Evolutionary conservation across 1,284 basidiomycete genomes (phyloP), one percentile per base, ranked within the genome.

Genomic region (Trichosporon sp.): DNA sequence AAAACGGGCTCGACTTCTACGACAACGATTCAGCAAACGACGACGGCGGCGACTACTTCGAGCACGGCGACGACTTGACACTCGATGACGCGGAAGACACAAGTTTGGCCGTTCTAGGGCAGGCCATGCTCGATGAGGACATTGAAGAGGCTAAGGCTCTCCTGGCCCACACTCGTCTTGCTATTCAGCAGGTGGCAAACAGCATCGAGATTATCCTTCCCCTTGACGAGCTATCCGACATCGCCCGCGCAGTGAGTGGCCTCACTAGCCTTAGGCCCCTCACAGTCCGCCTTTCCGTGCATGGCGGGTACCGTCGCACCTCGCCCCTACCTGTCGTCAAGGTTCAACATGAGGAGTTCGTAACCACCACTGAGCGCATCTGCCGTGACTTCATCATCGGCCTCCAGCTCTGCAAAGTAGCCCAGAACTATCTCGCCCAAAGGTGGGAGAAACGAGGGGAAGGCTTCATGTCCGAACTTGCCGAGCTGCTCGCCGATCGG

Each of bases 401-500:
- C 16, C 43, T 46, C 4, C 43, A 46, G 16, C 43, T 46, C 43
- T 46, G 10, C 43, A 46, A 46, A 11, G 43, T 46, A 14, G 43
- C 43, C 2, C 19, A 19, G 4, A 21, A 12, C 12, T 72, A 59
- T 35, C 16, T 70, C n/a, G n/a, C 2, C 11, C 12, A 37, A 1
- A 61, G 59, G 5, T 72, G 71, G 71, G 14, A 43, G 35, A 7
- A 35, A 2, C 14, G 32, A 4, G 48, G 71, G 12, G 66, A 32
- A 5, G 71, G 67, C n/a, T 70, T 72, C 35, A 68, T 72, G 4
- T 10, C 59, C 11, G 66, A 68, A 43, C 68, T 72, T 1, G 54
- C 12, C 31, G n/a, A 61, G 10, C 31, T 31, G 1, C 66, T 72
- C 10, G 12, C 21, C 2, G 66, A 72, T 43, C 66, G 68, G 2